Evolutionary conservation across 192 early-diverging fungal genomes (phyloP), one percentile per base, ranked within the genome.

Genomic region (Podila horticola): DNA sequence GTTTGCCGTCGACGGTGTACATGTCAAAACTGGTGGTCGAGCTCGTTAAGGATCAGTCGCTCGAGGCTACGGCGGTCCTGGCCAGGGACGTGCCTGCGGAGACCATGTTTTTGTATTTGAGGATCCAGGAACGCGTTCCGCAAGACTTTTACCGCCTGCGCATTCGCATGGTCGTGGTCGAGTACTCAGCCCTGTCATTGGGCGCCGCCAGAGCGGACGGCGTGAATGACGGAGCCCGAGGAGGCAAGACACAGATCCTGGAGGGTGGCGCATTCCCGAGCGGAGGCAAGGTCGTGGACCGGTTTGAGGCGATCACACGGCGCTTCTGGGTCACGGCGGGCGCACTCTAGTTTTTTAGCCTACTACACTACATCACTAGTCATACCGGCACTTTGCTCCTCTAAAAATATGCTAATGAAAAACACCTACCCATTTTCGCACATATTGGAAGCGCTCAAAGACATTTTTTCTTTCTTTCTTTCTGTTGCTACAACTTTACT

Each of bases 271-370:
- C 72, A 65, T 79, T 79, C 22, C 76, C 76, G 13, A 48, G 31
- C 11, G 77, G 67, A 4, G 77, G 77, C 57, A 24, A 69, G 62
- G 77, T 81, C 45, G 69, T 81, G 50, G 77, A 81, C 55, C 77
- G 77, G 9, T 81, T 73, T 29, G 77, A 81, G 58, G 59, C 77
- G 20, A 33, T 81, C 41, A 81, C 77, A 1, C 77, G 77, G 17
- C 52, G 67, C 13, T 81, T 81, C 62, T 81, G 70, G 66, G 71
- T 73, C 26, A 58, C 77, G 12, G 66, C 58, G 26, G 77, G 77
- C 41, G 77, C 77, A 9, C 61, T 81, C 15, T 81, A 55, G 73
- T 36, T 29, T 36, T 51, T 55, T 60, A 66, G 34, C 11, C n/a
- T n/a, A 36, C 22, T 10, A 50, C 20, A 50, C 11, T 19, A 50